These are phyloP conservation scores for Leccinum variicolor DNA, from an alignment of 768 basidiomycete genomes.

Conservation along the genomic window DNA sequence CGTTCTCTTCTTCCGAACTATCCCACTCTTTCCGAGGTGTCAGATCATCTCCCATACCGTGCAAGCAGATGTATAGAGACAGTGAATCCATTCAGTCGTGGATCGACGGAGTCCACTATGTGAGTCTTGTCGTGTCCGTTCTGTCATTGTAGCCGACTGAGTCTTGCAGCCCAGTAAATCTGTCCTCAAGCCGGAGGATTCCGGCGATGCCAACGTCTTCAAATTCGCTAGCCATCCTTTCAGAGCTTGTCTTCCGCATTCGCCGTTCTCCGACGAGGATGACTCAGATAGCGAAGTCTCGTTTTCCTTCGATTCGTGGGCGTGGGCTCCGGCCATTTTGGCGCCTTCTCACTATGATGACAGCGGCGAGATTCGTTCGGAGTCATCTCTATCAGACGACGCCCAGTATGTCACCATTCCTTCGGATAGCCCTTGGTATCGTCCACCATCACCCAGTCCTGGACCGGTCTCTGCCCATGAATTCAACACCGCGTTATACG, in stretches of 20 bases:
- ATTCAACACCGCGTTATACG: constrained; percentile 16
- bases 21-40: neutral
- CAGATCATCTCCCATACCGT: constrained; percentile 5
- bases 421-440: constrained; percentile 38
- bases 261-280: constrained; percentile 23
- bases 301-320: constrained; percentile 12
- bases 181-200: constrained; percentile 1
- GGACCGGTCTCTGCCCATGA: constrained; percentile 21
- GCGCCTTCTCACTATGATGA: constrained; percentile 12
- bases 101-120: constrained; percentile 23
- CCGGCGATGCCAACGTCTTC: constrained; percentile 3
- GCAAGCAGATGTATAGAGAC: constrained; percentile 24
- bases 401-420: constrained; percentile 41
- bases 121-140: constrained; percentile 9
- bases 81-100: constrained; percentile 25
- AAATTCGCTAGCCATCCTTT: constrained; percentile 20
- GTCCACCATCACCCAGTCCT: constrained; percentile 27
- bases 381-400: constrained; percentile 21
- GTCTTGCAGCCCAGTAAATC: constrained; percentile 14
- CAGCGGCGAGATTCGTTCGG: constrained; percentile 20
- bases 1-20: constrained; percentile 11
- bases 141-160: neutral
- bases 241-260: constrained; percentile 9
- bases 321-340: constrained; percentile 20
- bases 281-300: constrained; percentile 19